These are phyloP conservation scores for Malbranchea zuffiana DNA, from an alignment of 2,329 filamentous ascomycete genomes.

Conservation along the genomic window DNA sequence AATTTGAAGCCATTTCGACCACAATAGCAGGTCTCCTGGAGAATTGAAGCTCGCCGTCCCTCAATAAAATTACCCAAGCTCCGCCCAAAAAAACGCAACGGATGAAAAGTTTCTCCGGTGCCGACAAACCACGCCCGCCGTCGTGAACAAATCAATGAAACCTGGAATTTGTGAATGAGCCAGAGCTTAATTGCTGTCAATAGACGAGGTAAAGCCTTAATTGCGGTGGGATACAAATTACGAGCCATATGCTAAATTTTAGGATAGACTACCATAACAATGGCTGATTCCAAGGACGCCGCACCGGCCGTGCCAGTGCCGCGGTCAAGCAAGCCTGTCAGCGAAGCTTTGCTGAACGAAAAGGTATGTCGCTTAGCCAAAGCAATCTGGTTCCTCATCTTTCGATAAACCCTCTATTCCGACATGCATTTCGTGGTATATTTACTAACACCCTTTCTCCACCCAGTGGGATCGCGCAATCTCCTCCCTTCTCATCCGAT, in stretches of 20 bases:
- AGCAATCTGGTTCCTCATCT: not conserved
- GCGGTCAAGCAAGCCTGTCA: constrained; percentile 68
- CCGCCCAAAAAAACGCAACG: not conserved
- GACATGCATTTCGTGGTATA: too few relatives aligned
- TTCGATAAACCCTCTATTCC: too few relatives aligned
- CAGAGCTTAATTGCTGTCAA: not conserved
- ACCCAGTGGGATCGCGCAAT: constrained; percentile 93
- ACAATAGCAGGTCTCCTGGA: constrained; percentile 11
- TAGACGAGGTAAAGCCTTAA: not conserved
- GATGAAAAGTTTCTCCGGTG: not conserved
- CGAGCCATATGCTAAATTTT: constrained; percentile 1
- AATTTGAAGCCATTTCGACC: constrained; percentile 27
- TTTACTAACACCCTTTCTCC: not conserved
- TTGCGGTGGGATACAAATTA: not conserved
- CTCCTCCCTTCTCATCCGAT: constrained; percentile 94
- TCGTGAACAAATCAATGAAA: not conserved
- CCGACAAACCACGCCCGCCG: not conserved
- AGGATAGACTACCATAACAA: constrained; percentile 39
- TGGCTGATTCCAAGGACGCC: constrained; percentile 41
- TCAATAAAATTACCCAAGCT: too few relatives aligned
- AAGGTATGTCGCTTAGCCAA: constrained; percentile 55
- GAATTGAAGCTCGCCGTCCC: too few relatives aligned
- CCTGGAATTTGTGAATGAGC: not conserved
- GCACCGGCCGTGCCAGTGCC: constrained; percentile 54
- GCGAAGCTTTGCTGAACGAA: constrained; percentile 95